phyloP scores from a whole-genome alignment of 2,329 filamentous ascomycete species.

The Penicillium sp. region DNA sequence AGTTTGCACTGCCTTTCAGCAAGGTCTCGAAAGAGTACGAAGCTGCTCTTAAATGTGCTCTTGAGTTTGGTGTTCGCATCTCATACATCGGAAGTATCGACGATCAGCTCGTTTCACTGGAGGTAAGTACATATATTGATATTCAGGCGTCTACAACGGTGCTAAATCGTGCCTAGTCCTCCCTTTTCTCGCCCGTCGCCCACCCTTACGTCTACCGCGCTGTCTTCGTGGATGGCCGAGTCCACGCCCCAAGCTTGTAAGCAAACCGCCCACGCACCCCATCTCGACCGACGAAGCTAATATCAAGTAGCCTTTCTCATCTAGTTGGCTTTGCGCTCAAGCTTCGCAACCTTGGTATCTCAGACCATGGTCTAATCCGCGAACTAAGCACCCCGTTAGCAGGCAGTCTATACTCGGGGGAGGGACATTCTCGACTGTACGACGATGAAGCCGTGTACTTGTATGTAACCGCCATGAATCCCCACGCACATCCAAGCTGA shows the following conservation, averaged over 20 bases:
- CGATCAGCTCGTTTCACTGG: slow-evolving; percentile 90
- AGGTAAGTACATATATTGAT: slow-evolving; percentile 51
- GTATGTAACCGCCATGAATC: slow-evolving; percentile 38
- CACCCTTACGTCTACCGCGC: slow-evolving; percentile 94
- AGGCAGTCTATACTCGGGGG: slow-evolving; percentile 84
- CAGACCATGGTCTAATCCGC: slow-evolving; percentile 88
- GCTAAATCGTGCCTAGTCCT: slow-evolving; percentile 54
- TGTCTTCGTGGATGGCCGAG: slow-evolving; percentile 90
- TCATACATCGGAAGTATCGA: slow-evolving; percentile 93
- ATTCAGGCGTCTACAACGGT: neutral
- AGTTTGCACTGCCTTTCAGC: slow-evolving; percentile 81
- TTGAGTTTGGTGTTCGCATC: slow-evolving; percentile 77
- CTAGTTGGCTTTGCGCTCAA: slow-evolving; percentile 92
- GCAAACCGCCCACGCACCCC: slow-evolving; percentile 19
- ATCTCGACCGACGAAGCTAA: neutral
- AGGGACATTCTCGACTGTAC: slow-evolving; percentile 91
- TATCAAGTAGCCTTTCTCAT: slow-evolving; percentile 64
- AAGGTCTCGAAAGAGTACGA: slow-evolving; percentile 79
- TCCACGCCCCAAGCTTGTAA: slow-evolving; percentile 87
- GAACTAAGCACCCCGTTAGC: slow-evolving; percentile 86
- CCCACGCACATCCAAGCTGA: neutral
- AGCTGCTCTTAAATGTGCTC: slow-evolving; percentile 66
- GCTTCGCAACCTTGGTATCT: slow-evolving; percentile 85
- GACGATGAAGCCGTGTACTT: slow-evolving; percentile 85
- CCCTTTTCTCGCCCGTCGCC: slow-evolving; percentile 76